Base-by-base conservation (phyloP, 352 stramenopile genomes). In the Pythium sp. region DNA sequence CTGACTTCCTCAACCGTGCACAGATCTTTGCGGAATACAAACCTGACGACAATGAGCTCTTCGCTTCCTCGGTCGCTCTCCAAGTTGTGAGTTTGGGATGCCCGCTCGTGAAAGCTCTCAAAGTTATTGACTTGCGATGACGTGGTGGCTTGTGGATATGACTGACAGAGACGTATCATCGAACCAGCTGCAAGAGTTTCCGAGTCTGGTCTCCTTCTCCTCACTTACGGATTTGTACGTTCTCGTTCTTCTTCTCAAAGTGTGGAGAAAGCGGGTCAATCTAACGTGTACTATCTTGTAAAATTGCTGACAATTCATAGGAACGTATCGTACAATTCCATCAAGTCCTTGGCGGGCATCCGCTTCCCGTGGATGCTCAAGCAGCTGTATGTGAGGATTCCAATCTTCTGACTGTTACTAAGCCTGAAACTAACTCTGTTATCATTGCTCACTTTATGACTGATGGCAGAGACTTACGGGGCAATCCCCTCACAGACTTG, bases 291-390 rank as follows among this genome's bases (percentile, higher is more conserved):
- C 20, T 22, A n/a, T n/a, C 0, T 12, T n/a, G 41, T 47, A 11
- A 43, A 11, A 5, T 59, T 15, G 28, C 26, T 60, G 55, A 43
- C 28, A 11, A 18, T 22, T 32, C 18, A 32, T 26, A 26, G 24
- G 24, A 26, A 26, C 24, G 24, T 26, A 7, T 62, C 56, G n/a
- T 62, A 62, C 32, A 62, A 62, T 9, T 32, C 12, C 11, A 59
- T 67, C 22, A 61, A 32, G 15, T 30, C 32, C n/a, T 46, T 74
- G 18, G 28, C 55, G 26, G 64, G 64, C 20, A 43, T 68, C 5
- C 46, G 34, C 28, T 74, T 74, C 34, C 68, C 68, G 11, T 67
- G 49, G 64, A 73, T 53, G 43, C 64, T 79, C 24, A 68, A 70
- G 63, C 30, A 61, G 14, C 61, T 79, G n/a, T 65, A 59, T 32